Evolutionary conservation across 352 stramenopile genomes (phyloP), one percentile per base, ranked within the genome.

Genomic region (Phytophthora sp.): DNA sequence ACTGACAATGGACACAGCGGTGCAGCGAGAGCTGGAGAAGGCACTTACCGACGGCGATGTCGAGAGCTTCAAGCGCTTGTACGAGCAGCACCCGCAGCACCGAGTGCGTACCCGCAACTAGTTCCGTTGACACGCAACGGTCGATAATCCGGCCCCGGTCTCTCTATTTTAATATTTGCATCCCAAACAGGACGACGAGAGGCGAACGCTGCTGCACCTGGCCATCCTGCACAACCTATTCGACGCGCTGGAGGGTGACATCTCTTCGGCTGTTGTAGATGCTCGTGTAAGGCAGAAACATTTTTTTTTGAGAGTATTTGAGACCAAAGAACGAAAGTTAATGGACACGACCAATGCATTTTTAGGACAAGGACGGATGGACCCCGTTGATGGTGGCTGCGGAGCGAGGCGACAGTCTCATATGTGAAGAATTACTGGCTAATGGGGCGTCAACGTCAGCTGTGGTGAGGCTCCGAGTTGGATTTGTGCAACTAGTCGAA

Each of bases 331-430:
- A 29, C 20, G 30, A 26, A 46, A 38, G 7, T 60, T 8, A 13
- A 15, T 45, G n/a, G n/a, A n/a, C n/a, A n/a, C n/a, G n/a, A n/a
- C n/a, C 30, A 30, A 39, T 69, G 39, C 12, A 1, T 4, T 7
- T 12, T 57, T 38, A 78, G 66, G 71, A 79, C 31, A 69, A 76
- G 41, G 55, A 66, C 20, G 66, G 71, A 44, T 23, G 57, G 21
- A 79, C 66, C 2, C 71, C 71, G 30, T 64, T 79, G 36, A 79
- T 79, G 71, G 49, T 70, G 21, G 71, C 71, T 15, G 71, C 71
- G 3, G 66, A 71, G 35, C 30, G 53, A 31, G 71, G 71, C n/a
- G 63, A 65, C 29, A 75, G 67, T 49, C 57, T 76, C n/a, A 66
- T 76, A 15, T 79, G 71, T 47, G 71, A 79, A 54, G 66, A 76